Conservation (phyloP, 2,329 filamentous ascomycete genomes). For the Diaporthe nobilis region DNA sequence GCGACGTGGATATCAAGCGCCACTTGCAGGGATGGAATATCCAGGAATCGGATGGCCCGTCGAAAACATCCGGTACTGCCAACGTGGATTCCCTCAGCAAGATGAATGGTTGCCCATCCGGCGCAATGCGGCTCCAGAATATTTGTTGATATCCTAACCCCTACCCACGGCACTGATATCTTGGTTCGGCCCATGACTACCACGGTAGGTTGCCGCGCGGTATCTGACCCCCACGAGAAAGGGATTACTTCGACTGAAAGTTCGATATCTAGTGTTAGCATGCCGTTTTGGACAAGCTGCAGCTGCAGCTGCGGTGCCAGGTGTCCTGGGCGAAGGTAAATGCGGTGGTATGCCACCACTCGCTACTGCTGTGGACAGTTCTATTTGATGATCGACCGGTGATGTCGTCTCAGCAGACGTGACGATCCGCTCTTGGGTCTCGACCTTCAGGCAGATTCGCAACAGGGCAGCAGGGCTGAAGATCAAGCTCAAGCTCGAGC, state of each 20-base stretch:
- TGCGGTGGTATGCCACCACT: background rate
- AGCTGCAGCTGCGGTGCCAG: background rate
- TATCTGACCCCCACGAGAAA: conserved; percentile 1
- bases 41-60: conserved; percentile 46
- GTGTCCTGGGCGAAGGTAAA: background rate
- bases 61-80: conserved; percentile 52
- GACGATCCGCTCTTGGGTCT: background rate
- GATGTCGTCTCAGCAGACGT: background rate
- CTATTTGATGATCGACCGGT: background rate
- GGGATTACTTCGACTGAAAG: background rate
- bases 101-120: conserved; percentile 49
- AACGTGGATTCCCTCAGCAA: conserved; percentile 59
- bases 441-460: background rate
- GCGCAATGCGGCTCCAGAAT: background rate
- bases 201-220: background rate
- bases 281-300: conserved; percentile 1
- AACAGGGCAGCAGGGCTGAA: conserved; percentile 29
- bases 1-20: conserved; percentile 50
- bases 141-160: conserved; percentile 25
- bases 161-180: conserved; percentile 6
- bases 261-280: background rate
- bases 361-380: background rate
- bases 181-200: background rate
- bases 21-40: conserved; percentile 57
- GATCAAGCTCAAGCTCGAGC: background rate